A percentile compares a stretch with the other conserved stretches of the same genome.
Evolutionary conservation across 257 asterid species (phyloP).

Genomic region (Striga asiatica): DNA sequence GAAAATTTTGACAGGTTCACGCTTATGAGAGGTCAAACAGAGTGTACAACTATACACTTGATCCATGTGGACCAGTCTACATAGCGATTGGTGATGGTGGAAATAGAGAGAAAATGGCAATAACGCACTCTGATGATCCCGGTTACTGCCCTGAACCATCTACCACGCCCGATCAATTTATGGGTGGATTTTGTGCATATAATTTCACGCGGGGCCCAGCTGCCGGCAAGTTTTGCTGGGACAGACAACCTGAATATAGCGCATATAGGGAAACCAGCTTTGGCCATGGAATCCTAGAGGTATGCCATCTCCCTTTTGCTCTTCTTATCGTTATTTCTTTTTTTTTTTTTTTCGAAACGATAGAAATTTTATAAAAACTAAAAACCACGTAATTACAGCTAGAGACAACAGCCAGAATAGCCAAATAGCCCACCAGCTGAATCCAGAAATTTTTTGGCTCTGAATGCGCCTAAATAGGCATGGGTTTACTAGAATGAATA

Average conservation of each 20-base stretch:
- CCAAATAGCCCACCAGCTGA: too few relatives aligned
- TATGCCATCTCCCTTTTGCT: too few relatives aligned
- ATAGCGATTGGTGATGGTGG: constrained; percentile 94
- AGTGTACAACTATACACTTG: constrained; percentile 76
- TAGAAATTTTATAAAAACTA: too few relatives aligned
- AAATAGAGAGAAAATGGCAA: constrained; percentile 81
- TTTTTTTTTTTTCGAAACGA: not conserved
- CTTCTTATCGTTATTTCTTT: too few relatives aligned
- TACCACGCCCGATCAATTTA: constrained; percentile 50
- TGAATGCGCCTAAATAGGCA: too few relatives aligned
- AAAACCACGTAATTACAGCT: too few relatives aligned
- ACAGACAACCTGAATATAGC: constrained; percentile 79
- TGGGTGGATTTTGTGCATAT: constrained; percentile 83
- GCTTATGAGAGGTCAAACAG: constrained; percentile 93
- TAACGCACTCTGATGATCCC: constrained; percentile 57
- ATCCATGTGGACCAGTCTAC: constrained; percentile 80
- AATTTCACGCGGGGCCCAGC: constrained; percentile 89
- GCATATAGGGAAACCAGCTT: constrained; percentile 87
- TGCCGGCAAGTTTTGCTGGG: constrained; percentile 88
- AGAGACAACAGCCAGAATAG: too few relatives aligned
- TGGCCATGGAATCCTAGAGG: constrained; percentile 95
- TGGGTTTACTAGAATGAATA: too few relatives aligned
- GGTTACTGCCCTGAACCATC: constrained; percentile 72
- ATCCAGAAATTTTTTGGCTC: too few relatives aligned
- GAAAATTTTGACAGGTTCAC: constrained; percentile 53